Evolutionary conservation across 164 flowering plant species (phyloP), one percentile per base, ranked within the genome.

Genomic region (Nymphaea thermarum): DNA sequence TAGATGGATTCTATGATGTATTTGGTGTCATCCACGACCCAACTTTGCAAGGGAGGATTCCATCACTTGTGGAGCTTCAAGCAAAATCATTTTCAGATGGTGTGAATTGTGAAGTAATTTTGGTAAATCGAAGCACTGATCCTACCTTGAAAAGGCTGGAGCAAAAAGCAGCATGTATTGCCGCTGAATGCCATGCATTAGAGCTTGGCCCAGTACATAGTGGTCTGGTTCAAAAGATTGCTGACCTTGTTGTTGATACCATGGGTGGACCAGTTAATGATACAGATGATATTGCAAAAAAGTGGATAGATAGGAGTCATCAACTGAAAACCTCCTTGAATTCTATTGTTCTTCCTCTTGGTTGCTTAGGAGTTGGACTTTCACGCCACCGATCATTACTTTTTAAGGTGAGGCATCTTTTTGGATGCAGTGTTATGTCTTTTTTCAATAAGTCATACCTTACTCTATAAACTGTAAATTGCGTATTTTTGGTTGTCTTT

Each of bases 301-400:
- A 80, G 77, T 94, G 99, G 97, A 82, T 66, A 16, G 36, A 61
- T n/a, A 82, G 86, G 78, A 87, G 91, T 73, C 68, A 74, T 61
- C 90, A 90, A 53, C 68, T 94, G 65, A 76, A 86, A 8, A 80
- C 66, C 72, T 79, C 86, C 68, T 74, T 84, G 43, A 88, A 84
- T 65, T 77, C 82, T 60, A 74, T 82, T 70, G 80, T 88, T 63
- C 84, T 94, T 69, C 99, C 97, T 57, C 91, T 94, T 75, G 99
- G 99, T 47, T 72, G 77, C 71, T 87, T 94, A 70, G 90, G 88
- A 78, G 68, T 88, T 82, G 99, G 99, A 63, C 91, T 90, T 81
- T 88, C 99, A 60, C 99, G 96, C 57, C 99, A 94, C 74, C 79
- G 99, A 69, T 97, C 99, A 72, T 77, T 94, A 80, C 96, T 94